phyloP scores from a whole-genome alignment of 1,139 yeast species.

The Diutina pseudorugosa region DNA sequence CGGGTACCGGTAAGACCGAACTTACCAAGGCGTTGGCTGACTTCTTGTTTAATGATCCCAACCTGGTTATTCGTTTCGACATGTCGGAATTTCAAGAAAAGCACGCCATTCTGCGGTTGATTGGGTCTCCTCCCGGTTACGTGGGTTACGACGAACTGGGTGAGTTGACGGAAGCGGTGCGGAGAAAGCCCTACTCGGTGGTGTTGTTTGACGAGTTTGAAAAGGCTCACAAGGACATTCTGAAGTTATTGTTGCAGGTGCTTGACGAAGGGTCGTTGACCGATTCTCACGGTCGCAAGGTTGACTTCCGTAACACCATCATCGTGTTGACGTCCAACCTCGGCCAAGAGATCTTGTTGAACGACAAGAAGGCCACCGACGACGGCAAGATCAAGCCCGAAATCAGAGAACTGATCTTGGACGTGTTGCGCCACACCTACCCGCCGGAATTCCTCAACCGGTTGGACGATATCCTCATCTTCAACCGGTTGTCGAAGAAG shows the following conservation, averaged over 20 bases:
- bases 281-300: slow-evolving; percentile 87
- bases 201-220: slow-evolving; percentile 92
- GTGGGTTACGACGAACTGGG: slow-evolving; percentile 96
- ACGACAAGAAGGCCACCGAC: slow-evolving; percentile 35
- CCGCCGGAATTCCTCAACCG: slow-evolving; percentile 95
- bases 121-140: slow-evolving; percentile 97
- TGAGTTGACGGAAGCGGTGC: slow-evolving; percentile 88
- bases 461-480: slow-evolving; percentile 80
- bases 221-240: slow-evolving; percentile 90
- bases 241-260: slow-evolving; percentile 80
- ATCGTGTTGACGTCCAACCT: slow-evolving; percentile 96
- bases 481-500: slow-evolving; percentile 70
- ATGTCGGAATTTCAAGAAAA: slow-evolving; percentile 97
- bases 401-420: slow-evolving; percentile 46
- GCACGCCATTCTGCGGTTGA: slow-evolving; percentile 77
- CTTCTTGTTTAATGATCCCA: slow-evolving; percentile 79
- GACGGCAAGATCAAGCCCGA: slow-evolving; percentile 37
- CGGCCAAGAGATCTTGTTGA: slow-evolving; percentile 78
- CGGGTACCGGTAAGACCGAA: slow-evolving; percentile 97
- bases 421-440: slow-evolving; percentile 56
- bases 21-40: slow-evolving; percentile 86
- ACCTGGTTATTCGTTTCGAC: slow-evolving; percentile 80
- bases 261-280: slow-evolving; percentile 91
- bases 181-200: slow-evolving; percentile 90
- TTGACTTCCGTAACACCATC: slow-evolving; percentile 87